Conservation (phyloP, 768 basidiomycete species). For the Boletus subparvulus region DNA sequence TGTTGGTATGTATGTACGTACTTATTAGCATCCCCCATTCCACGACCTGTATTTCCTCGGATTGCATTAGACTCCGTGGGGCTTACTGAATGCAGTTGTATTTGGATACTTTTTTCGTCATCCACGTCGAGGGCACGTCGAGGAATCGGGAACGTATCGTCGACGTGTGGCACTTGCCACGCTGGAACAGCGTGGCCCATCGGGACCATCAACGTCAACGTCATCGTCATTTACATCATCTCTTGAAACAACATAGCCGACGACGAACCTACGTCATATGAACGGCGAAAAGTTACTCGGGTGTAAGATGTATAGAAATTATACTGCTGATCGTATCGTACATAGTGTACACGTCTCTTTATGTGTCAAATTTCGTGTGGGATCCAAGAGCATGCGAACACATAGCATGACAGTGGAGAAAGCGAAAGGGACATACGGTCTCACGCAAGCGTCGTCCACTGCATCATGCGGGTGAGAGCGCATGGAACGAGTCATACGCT, state of each 20-base stretch:
- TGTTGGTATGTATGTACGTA: conserved; percentile 15
- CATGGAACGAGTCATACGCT: neutral
- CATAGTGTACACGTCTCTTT: conserved; percentile 26
- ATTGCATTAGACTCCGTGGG: conserved; percentile 3
- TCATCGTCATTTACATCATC: conserved; percentile 12
- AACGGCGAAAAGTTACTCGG: conserved; percentile 2
- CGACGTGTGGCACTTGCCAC: conserved; percentile 2
- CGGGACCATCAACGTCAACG: neutral
- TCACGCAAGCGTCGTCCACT: conserved; percentile 19
- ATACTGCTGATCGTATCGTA: conserved; percentile 28
- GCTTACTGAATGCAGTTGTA: neutral
- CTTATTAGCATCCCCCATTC: neutral
- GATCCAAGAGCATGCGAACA: conserved; percentile 21
- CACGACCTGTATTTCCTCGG: conserved; percentile 8
- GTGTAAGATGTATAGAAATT: conserved; percentile 20
- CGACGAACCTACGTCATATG: neutral
- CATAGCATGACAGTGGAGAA: conserved; percentile 13
- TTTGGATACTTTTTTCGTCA: neutral
- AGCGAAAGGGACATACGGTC: conserved; percentile 20
- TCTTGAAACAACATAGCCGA: neutral
- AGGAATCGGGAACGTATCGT: neutral
- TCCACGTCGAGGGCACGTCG: neutral
- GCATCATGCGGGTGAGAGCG: conserved; percentile 14
- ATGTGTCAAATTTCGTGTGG: conserved; percentile 10
- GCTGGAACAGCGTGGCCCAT: conserved; percentile 3